Percentiles rank a stretch among this genome's conserved stretches.
These are phyloP conservation scores for Hyphopichia wangnamkhiaoensis DNA, from an alignment of 1,139 yeast species.

Conservation along the genomic window DNA sequence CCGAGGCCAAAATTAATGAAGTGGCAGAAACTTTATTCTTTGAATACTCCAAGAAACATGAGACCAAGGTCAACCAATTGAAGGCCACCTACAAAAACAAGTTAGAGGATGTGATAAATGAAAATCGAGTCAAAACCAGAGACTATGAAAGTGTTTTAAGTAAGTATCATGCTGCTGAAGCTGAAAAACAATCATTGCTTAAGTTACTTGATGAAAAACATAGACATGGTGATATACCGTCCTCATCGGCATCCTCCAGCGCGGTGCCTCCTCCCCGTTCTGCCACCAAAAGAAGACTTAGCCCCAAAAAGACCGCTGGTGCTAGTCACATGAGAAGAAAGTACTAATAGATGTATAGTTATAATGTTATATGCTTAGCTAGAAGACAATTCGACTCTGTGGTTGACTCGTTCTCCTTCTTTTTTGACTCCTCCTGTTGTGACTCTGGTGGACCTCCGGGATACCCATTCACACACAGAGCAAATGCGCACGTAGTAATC, in stretches of 20 bases:
- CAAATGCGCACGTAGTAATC: too few relatives aligned
- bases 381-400: too few relatives aligned
- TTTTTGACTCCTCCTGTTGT: too few relatives aligned
- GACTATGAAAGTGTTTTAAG: conserved; percentile 46
- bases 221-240: background rate
- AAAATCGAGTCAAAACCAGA: conserved; percentile 38
- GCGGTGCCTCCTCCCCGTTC: background rate
- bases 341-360: background rate
- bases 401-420: too few relatives aligned
- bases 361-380: too few relatives aligned
- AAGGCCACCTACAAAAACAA: conserved; percentile 33
- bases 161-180: conserved; percentile 46
- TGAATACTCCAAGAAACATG: conserved; percentile 72
- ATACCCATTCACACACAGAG: too few relatives aligned
- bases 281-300: background rate
- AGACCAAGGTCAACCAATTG: conserved; percentile 55
- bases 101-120: conserved; percentile 34
- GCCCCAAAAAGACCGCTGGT: conserved; percentile 4
- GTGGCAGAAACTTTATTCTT: conserved; percentile 66
- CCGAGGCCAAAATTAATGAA: conserved; percentile 43
- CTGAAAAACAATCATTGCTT: conserved; percentile 52
- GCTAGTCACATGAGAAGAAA: conserved; percentile 11
- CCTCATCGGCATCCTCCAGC: background rate
- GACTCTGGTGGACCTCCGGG: too few relatives aligned
- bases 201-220: conserved; percentile 8